Evolutionary conservation across 164 flowering plant species (phyloP).

Genomic region (Piper longum): DNA sequence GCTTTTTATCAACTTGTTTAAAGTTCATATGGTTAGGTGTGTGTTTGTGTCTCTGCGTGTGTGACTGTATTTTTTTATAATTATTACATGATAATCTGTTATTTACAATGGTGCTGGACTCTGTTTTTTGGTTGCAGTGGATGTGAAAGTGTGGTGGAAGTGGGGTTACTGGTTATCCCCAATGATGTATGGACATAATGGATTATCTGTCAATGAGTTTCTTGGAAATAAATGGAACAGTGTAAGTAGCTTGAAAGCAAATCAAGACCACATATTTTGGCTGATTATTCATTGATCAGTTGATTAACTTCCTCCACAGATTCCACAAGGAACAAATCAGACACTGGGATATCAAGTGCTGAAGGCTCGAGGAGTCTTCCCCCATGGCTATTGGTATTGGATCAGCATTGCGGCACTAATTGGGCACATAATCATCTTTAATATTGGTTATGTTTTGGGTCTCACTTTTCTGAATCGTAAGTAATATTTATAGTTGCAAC

Average conservation of each 20-base stretch:
- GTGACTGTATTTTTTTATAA: no score
- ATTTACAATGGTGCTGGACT: background rate
- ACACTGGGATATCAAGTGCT: conserved; percentile 14
- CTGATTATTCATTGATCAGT: background rate
- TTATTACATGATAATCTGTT: no score
- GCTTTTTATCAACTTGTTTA: no score
- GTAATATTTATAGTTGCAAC: conserved; percentile 4
- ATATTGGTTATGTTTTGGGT: conserved; percentile 12
- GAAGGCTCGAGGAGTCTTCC: conserved; percentile 22
- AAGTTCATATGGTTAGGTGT: no score
- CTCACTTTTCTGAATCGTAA: conserved; percentile 22
- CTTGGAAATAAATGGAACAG: conserved; percentile 43
- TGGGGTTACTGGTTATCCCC: conserved; percentile 58
- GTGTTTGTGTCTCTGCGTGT: no score
- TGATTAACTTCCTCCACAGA: conserved; percentile 1
- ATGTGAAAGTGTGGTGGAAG: conserved; percentile 46
- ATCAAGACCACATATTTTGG: background rate
- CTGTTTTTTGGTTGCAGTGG: conserved; percentile 5
- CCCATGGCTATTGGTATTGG: conserved; percentile 32
- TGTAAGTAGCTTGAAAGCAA: conserved; percentile 16
- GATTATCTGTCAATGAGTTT: conserved; percentile 35
- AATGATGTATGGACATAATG: conserved; percentile 45
- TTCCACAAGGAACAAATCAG: conserved; percentile 2
- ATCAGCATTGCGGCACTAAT: conserved; percentile 18
- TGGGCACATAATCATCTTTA: conserved; percentile 21